A percentile compares a stretch with the other conserved stretches of the same genome.
Conservation (phyloP, 2,329 filamentous ascomycete genomes). For the Penicillium sp. region DNA sequence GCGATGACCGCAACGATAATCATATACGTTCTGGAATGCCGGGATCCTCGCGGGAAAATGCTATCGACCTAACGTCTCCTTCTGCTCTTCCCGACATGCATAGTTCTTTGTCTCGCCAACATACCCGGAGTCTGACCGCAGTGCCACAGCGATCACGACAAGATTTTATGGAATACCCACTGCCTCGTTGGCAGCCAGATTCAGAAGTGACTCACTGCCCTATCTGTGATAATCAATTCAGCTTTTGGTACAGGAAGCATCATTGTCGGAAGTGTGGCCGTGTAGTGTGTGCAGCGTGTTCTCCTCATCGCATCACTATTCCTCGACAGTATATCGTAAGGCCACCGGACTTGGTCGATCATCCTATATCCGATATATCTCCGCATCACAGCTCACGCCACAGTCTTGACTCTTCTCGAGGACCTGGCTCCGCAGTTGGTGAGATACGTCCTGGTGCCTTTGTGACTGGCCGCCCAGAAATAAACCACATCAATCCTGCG, state of each 20-base stretch:
- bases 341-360: slow-evolving; percentile 53
- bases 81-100: slow-evolving; percentile 18
- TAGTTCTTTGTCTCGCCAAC: slow-evolving; percentile 14
- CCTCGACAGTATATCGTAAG: slow-evolving; percentile 89
- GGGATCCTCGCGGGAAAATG: slow-evolving; percentile 29
- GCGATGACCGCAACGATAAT: not conserved
- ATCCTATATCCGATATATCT: not conserved
- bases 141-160: slow-evolving; percentile 10
- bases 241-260: slow-evolving; percentile 82
- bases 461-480: not conserved
- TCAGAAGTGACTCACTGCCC: slow-evolving; percentile 76
- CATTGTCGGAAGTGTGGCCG: slow-evolving; percentile 95
- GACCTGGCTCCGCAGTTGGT: slow-evolving; percentile 40
- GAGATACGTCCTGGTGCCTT: not conserved
- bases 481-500: slow-evolving; percentile 39
- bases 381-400: not conserved
- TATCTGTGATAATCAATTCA: slow-evolving; percentile 76
- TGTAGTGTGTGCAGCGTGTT: slow-evolving; percentile 86
- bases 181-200: slow-evolving; percentile 87
- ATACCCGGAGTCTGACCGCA: slow-evolving; percentile 13
- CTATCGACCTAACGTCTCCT: slow-evolving; percentile 31
- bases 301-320: slow-evolving; percentile 91
- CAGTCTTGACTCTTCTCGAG: slow-evolving; percentile 31
- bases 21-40: slow-evolving; percentile 12
- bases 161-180: slow-evolving; percentile 43